Base-by-base conservation (phyloP, 2,329 filamentous ascomycete genomes). In the Colletotrichum filicis region DNA sequence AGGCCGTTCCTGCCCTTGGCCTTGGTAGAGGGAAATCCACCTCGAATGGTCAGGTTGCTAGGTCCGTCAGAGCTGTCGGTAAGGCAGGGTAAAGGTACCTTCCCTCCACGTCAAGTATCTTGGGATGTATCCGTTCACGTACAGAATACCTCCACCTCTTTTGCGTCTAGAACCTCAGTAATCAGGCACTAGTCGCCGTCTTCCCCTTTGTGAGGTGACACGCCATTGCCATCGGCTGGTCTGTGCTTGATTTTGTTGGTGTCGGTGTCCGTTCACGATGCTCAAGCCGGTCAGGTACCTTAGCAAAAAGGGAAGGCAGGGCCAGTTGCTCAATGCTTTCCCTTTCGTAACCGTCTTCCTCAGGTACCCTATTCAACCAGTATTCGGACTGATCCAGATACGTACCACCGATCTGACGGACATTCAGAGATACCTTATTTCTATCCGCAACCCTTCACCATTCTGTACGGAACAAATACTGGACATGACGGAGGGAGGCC, bases 11-110 rank as follows among this genome's bases (percentile, higher is more conserved):
- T n/a, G 49, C 58, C 22, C 52, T 57, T 35, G 57, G 30, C 53
- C 68, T 73, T 67, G 72, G 57, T 57, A 61, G 11, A 28, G 28
- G 63, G 24, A 28, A 62, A 26, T 53, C 68, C 66, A 74, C 64
- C 24, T 32, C n/a, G 22, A 26, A 32, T 32, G 58, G 57, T 68
- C 32, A 72, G 42, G 56, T 46, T 56, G 49, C 68, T 4, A 32
- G 30, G 30, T 68, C 63, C 56, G 24, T 56, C 53, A 14, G 24
- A 59, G 61, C 22, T 42, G 49, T 71, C 64, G 57, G 68, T 62
- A 71, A 71, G 52, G 57, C 57, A 62, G 68, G 57, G 56, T 46
- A 67, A 46, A 46, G 42, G 42, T 49, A 49, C 28, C 32, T 28
- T 37, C 42, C 42, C 30, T 49, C 19, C 19, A 8, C 9, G 46